Evolutionary conservation across 106 monocot genomes (phyloP).

Genomic region (Apostasia shenzhenica): DNA sequence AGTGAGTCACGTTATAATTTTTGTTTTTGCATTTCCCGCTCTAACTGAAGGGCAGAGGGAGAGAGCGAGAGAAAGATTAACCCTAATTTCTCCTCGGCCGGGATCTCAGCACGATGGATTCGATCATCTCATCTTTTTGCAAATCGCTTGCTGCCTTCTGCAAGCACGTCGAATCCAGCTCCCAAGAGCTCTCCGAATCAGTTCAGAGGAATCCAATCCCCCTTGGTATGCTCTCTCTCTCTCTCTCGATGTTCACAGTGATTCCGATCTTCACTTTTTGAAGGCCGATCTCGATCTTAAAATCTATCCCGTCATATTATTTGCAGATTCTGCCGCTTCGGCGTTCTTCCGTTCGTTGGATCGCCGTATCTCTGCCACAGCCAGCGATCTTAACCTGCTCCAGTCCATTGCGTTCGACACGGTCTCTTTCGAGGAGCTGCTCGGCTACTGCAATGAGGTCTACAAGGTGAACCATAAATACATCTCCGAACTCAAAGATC

Average conservation of each 20-base stretch:
- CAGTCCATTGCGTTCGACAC: constrained; percentile 73
- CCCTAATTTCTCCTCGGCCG: neutral
- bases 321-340: constrained; percentile 48
- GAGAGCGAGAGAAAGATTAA: neutral
- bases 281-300: neutral
- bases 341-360: constrained; percentile 45
- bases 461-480: constrained; percentile 41
- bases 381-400: constrained; percentile 46
- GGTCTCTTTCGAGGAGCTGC: constrained; percentile 81
- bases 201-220: constrained; percentile 50
- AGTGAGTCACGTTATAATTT: no score
- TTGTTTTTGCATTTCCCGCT: neutral
- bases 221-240: constrained; percentile 34
- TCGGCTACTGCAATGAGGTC: constrained; percentile 74
- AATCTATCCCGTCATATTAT: neutral
- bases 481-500: constrained; percentile 36
- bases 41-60: neutral
- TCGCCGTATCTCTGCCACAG: constrained; percentile 34
- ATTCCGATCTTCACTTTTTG: neutral
- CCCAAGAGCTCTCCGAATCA: constrained; percentile 54
- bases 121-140: constrained; percentile 39
- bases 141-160: constrained; percentile 46
- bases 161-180: constrained; percentile 46
- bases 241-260: neutral
- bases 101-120: constrained; percentile 24